Base-by-base conservation (phyloP, 345 rosid species). In the Eutrema heterophyllum region DNA sequence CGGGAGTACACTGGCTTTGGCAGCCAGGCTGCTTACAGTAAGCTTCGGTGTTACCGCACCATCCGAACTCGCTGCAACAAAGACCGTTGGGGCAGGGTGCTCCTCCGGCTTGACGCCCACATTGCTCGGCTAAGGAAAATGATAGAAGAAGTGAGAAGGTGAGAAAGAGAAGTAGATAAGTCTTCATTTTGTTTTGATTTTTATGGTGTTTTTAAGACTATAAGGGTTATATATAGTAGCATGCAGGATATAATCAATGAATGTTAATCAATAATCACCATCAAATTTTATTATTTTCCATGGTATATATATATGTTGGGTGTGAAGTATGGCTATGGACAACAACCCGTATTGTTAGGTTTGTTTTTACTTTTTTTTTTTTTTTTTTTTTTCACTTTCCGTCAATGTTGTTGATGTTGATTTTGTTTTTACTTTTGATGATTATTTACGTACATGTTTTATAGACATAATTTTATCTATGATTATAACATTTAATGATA, bases 31-130 rank as follows among this genome's bases (percentile, higher is more conserved):
- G 5, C 33, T 67, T 67, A 67, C 92, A 89, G 60, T 86, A 82
- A 0, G 62, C 50, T 9, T 48, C 10, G 0, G 86, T 71, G 68
- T 67, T 0, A 45, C 90, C 92, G 32, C 90, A 87, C 84, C 84
- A 87, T 29, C 90, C 87, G 40, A 12, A 82, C 72, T 79, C 55
- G 10, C 82, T 79, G 68, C 82, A 79, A 35, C 82, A 79, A 6
- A 55, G 72, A 52, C 83, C 87, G 55, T 79, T 78, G 7, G 90
- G 81, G 56, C 88, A 89, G 27, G 72, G 59, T 14, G 83, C 77
- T 41, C 86, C 87, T 9, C 84, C 83, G 4, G 85, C 86, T 78
- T 82, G 84, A 35, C 77, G 32, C 15, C 95, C 90, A 58, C 92
- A 89, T 45, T 85, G 86, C 74, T 79, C 84, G 9, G 84, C 88